Base-by-base conservation (phyloP, 208 protist species). In the Leishmania arabica region DNA sequence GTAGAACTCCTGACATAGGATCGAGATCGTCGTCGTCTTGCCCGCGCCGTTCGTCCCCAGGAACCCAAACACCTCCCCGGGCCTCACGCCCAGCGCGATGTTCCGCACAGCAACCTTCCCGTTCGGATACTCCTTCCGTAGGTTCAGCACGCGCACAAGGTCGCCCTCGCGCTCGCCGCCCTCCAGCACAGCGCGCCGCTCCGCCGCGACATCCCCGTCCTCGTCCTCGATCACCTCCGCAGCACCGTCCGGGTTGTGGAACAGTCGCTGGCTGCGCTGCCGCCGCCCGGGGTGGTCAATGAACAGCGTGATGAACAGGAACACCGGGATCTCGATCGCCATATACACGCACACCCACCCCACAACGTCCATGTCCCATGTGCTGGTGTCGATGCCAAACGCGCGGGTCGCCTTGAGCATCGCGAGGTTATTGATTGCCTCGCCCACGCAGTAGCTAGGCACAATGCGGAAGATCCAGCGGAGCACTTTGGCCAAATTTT, bases 31-130 rank as follows among this genome's bases (percentile, higher is more conserved):
- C 54, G 93, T 97, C 17, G 93, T 97, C 86, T 98, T 98, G 54
- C 93, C 94, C 6, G 93, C 93, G 21, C 95, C 95, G 79, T 98
- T 98, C n/a, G 90, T 92, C 40, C 95, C 95, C 53, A 98, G 91
- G 56, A 98, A 93, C 21, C 89, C 93, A 85, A 98, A 97, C 58
- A 95, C 86, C 83, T 96, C 93, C 21, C 93, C 91, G 17, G 86
- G 85, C 58, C 81, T 77, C 7, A 97, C 93, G 42, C 86, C 88
- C 62, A 97, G 95, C 8, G 88, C 92, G 27, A 95, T 40, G 85
- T 94, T 89, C 17, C 90, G 82, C 49, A 97, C 92, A 19, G 85
- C 94, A 11, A 92, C 92, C 75, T 91, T 93, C 49, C 88, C 89
- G 72, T 93, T 93, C 9, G 71, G 31, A 86, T 94, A 96, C 75